Percentiles rank a stretch among this genome's conserved stretches.
phyloP scores from a whole-genome alignment of 768 basidiomycete species.

The Rhodotorula taiwanensis region DNA sequence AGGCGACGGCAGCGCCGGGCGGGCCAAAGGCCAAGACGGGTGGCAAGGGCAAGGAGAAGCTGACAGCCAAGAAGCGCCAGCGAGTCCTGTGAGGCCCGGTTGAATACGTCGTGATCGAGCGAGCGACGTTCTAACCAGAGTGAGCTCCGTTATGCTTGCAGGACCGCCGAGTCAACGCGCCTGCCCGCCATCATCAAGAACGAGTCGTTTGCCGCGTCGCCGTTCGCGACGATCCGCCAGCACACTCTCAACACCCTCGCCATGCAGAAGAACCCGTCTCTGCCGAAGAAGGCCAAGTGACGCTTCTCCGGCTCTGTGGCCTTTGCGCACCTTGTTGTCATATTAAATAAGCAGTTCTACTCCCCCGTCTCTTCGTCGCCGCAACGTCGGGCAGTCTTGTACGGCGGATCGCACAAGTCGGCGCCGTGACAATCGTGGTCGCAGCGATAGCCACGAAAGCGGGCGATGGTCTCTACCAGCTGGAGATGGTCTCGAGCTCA shows the following conservation, averaged over 20 bases:
- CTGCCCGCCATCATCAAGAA: constrained; percentile 37
- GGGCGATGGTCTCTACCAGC: no score
- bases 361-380: no score
- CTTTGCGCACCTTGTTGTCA: no score
- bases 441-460: no score
- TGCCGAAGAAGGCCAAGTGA: constrained; percentile 3
- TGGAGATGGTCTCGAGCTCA: no score
- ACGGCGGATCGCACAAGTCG: no score
- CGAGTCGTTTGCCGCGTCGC: constrained; percentile 30
- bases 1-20: not conserved
- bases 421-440: no score
- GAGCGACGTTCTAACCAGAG: no score
- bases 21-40: constrained; percentile 1
- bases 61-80: constrained; percentile 35
- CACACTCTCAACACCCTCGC: constrained; percentile 36
- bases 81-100: constrained; percentile 29
- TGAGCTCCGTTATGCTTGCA: not conserved
- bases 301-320: no score
- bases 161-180: constrained; percentile 29
- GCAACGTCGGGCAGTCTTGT: no score
- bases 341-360: no score
- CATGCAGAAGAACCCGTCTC: constrained; percentile 13
- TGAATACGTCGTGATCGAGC: no score
- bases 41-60: constrained; percentile 33
- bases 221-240: constrained; percentile 37